phyloP scores from a whole-genome alignment of 1,284 basidiomycete genomes.

The Sanghuangporus baumii region DNA sequence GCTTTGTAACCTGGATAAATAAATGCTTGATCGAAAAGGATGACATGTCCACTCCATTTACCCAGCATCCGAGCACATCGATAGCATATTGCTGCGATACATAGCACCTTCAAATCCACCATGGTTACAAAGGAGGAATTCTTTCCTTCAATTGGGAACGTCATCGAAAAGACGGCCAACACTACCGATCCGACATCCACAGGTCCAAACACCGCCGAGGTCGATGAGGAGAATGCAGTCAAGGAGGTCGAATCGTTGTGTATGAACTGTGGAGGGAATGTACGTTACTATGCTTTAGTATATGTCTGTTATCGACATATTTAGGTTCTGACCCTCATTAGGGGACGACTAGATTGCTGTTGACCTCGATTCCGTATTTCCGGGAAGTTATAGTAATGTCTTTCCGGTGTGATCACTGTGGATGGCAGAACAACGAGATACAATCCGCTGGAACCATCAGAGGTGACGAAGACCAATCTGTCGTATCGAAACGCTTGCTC shows the following conservation, averaged over 20 bases:
- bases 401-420: conserved; percentile 94
- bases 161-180: conserved; percentile 36
- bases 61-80: not conserved
- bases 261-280: conserved; percentile 91
- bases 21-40: not conserved
- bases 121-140: conserved; percentile 26
- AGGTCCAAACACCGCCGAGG: not conserved
- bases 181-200: conserved; percentile 21
- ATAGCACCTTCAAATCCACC: not conserved
- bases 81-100: not conserved
- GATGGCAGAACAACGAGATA: conserved; percentile 88
- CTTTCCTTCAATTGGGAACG: conserved; percentile 43
- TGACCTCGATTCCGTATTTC: conserved; percentile 97
- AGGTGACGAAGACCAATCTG: conserved; percentile 44
- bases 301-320: conserved; percentile 11
- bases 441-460: conserved; percentile 88
- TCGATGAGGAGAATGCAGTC: conserved; percentile 59
- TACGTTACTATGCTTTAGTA: conserved; percentile 28
- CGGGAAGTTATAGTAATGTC: conserved; percentile 94
- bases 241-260: conserved; percentile 90
- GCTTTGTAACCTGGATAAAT: not conserved
- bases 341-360: conserved; percentile 87
- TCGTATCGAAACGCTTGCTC: not conserved
- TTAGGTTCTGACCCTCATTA: conserved; percentile 32
- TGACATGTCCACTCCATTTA: not conserved